Base-by-base conservation (phyloP, 140 eudicot species). In the Cichorium intybus region DNA sequence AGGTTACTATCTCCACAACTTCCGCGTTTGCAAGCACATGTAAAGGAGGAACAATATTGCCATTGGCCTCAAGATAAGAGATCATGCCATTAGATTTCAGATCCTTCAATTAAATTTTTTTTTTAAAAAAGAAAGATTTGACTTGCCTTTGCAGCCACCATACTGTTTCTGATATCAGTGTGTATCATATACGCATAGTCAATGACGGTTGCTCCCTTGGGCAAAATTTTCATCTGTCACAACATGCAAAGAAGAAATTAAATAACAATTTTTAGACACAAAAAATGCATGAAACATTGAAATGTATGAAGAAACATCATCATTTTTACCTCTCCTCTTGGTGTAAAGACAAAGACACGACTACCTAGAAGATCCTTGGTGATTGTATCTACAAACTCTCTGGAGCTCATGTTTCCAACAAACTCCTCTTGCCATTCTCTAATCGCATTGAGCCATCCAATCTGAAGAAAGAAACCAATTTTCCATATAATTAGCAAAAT, bases 391-490 rank as follows among this genome's bases (percentile, higher is more conserved):
- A 77, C 82, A 59, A 77, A 77, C 78, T 77, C 82, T 68, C 75
- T 71, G 43, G 73, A 87, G 66, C 89, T 92, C 98, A 92, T 92
- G 78, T 88, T 88, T 34, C 98, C 98, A 71, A 92, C 98, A 81
- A 92, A 92, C 82, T 92, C 98, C 65, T 92, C 98, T 69, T 92
- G 98, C 98, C 98, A 92, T 72, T 92, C 98, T 73, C 96, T 85
- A 49, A 92, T 92, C 24, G 98, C 98, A 53, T 92, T 88, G 23
- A 92, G 91, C 98, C 97, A 92, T 64, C 97, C 87, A 56, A 88
- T 88, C 97, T 92, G 79, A 23, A 75, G n/a, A n/a, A n/a, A n/a
- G n/a, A n/a, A n/a, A n/a, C n/a, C n/a, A n/a, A 49, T 48, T 20
- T 49, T 56, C 27, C 64, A 50, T 57, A 52, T 58, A 66, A 61